Evolutionary conservation across 2,329 filamentous ascomycete genomes (phyloP).

Genomic region (Aureobasidium sp.): DNA sequence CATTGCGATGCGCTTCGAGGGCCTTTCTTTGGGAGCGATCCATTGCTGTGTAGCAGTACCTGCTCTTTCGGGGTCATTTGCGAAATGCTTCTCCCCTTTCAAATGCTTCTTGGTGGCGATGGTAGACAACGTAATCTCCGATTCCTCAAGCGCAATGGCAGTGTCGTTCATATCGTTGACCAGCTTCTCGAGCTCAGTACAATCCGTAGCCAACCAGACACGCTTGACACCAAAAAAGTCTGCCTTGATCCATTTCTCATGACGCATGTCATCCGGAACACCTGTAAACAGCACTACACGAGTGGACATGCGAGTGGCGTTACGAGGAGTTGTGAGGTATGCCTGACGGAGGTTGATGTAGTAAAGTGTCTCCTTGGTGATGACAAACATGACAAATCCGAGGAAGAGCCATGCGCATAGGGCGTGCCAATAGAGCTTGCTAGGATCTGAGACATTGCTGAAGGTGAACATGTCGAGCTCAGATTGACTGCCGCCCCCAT

Average conservation of each 20-base stretch:
- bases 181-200: conserved; percentile 33
- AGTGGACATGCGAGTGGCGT: conserved; percentile 35
- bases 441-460: conserved; percentile 29
- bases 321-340: conserved; percentile 35
- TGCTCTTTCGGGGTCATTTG: conserved; percentile 16
- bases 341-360: conserved; percentile 38
- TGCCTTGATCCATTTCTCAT: conserved; percentile 30
- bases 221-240: conserved; percentile 30
- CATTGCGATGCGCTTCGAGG: conserved; percentile 46
- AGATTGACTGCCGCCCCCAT: conserved; percentile 17
- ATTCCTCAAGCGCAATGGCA: conserved; percentile 35
- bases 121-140: conserved; percentile 33
- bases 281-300: conserved; percentile 38
- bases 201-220: conserved; percentile 38
- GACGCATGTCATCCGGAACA: conserved; percentile 32
- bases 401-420: conserved; percentile 33
- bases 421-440: conserved; percentile 35
- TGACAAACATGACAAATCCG: conserved; percentile 33
- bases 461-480: conserved; percentile 23
- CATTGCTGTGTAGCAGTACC: conserved; percentile 46
- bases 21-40: conserved; percentile 63
- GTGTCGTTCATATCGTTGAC: conserved; percentile 36
- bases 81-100: conserved; percentile 19
- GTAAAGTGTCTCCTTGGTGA: conserved; percentile 37
- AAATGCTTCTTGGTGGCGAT: conserved; percentile 22